Conservation (phyloP, 1,139 yeast species). For the Sugiyamaella castrensis region DNA sequence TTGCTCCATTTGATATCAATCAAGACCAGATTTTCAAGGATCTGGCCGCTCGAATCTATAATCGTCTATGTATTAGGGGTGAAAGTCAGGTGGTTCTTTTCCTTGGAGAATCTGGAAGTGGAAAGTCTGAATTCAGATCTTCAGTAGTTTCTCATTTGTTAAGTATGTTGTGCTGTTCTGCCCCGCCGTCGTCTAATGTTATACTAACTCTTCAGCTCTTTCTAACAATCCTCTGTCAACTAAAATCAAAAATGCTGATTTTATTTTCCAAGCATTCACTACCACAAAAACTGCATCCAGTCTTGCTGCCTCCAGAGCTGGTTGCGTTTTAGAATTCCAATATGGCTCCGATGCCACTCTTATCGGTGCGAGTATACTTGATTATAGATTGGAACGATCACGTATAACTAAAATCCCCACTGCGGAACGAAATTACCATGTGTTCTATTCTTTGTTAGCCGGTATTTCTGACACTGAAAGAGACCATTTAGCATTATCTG, state of each 20-base stretch:
- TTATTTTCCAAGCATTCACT: slow-evolving; percentile 40
- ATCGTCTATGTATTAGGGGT: slow-evolving; percentile 40
- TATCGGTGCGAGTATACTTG: slow-evolving; percentile 41
- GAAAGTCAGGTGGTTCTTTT: slow-evolving; percentile 42
- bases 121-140: slow-evolving; percentile 41
- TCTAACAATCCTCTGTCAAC: slow-evolving; percentile 40
- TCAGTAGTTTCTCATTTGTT: slow-evolving; percentile 35
- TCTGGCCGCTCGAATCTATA: slow-evolving; percentile 40
- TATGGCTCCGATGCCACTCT: slow-evolving; percentile 40
- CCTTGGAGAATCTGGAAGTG: slow-evolving; percentile 43
- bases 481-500: slow-evolving; percentile 38
- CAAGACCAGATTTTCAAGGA: slow-evolving; percentile 42
- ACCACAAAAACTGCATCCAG: slow-evolving; percentile 40
- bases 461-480: slow-evolving; percentile 42
- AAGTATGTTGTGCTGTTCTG: slow-evolving; percentile 24
- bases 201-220: slow-evolving; percentile 27
- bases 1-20: slow-evolving; percentile 38
- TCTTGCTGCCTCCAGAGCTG: slow-evolving; percentile 39
- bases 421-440: slow-evolving; percentile 43
- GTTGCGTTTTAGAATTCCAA: slow-evolving; percentile 42
- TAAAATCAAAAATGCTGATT: slow-evolving; percentile 38
- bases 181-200: background rate
- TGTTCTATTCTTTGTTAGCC: slow-evolving; percentile 41
- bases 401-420: slow-evolving; percentile 43
- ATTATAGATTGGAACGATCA: slow-evolving; percentile 42